A percentile compares a stretch with the other conserved stretches of the same genome.
Conservation (phyloP, 208 protist genomes). For the Entamoeba invadens region DNA sequence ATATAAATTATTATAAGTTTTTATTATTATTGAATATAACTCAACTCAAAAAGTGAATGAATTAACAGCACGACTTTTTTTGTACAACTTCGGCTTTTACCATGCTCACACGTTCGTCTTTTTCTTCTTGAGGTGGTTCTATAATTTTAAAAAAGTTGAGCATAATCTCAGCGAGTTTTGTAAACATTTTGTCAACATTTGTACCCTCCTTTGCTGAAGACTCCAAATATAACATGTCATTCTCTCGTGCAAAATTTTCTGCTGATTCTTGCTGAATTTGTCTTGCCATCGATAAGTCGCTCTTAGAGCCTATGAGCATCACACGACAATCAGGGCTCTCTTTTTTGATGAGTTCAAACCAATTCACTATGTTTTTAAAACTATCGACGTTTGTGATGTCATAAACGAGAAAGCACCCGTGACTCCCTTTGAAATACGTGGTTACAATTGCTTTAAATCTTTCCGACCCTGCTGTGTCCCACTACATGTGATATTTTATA, state of each 20-base stretch:
- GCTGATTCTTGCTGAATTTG: not conserved
- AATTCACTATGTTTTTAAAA: not conserved
- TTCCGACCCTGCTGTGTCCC: not conserved
- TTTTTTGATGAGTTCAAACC: not conserved
- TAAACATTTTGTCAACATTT: not conserved
- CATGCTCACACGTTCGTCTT: too few relatives aligned
- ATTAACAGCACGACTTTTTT: too few relatives aligned
- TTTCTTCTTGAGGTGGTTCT: too few relatives aligned
- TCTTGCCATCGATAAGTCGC: not conserved
- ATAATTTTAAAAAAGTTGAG: too few relatives aligned
- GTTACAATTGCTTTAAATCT: not conserved
- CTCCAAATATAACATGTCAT: not conserved
- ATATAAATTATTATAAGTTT: too few relatives aligned
- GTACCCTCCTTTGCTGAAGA: not conserved
- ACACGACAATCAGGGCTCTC: not conserved
- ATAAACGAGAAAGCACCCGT: not conserved
- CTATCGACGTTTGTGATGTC: not conserved
- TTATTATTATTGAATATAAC: too few relatives aligned
- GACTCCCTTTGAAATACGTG: not conserved
- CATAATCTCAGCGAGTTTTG: too few relatives aligned
- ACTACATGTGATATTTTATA: too few relatives aligned
- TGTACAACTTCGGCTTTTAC: too few relatives aligned
- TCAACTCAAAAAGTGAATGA: too few relatives aligned
- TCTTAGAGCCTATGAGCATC: not conserved
- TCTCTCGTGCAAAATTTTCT: not conserved